Evolutionary conservation across 108 stramenopile species (phyloP).

Genomic region (Heterococcus sp.): DNA sequence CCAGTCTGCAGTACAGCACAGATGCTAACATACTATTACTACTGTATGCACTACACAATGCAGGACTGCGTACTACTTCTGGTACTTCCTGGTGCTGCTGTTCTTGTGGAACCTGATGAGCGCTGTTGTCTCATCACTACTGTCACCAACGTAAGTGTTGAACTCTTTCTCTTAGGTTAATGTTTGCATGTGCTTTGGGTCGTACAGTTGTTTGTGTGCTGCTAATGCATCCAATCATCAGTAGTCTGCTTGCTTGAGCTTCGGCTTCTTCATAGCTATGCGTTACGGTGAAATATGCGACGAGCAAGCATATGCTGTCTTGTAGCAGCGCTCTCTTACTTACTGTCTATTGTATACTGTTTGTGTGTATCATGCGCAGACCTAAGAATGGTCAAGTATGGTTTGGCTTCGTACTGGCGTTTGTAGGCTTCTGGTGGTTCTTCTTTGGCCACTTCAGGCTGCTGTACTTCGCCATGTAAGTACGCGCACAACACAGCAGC

Average conservation of each 20-base stretch:
- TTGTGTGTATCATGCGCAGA: no score
- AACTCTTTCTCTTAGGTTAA: no score
- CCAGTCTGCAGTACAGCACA: no score
- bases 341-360: no score
- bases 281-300: not conserved
- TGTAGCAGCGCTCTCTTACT: not conserved
- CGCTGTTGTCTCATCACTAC: conserved; percentile 20
- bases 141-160: conserved; percentile 17
- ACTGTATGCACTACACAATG: no score
- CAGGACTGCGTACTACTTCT: conserved; percentile 10
- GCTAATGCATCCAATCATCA: not conserved
- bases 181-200: not conserved
- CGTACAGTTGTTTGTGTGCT: no score
- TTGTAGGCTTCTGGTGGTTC: conserved; percentile 43
- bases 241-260: not conserved
- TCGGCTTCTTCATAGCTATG: not conserved
- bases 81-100: conserved; percentile 17
- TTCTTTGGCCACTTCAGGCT: conserved; percentile 41
- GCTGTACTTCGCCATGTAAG: conserved; percentile 1
- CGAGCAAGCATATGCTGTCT: not conserved
- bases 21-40: no score
- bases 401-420: conserved; percentile 16
- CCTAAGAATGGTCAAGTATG: conserved; percentile 1
- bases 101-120: conserved; percentile 17
- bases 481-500: not conserved